Evolutionary conservation across 441 rosid species (phyloP).

Genomic region (Erodium moschatum): DNA sequence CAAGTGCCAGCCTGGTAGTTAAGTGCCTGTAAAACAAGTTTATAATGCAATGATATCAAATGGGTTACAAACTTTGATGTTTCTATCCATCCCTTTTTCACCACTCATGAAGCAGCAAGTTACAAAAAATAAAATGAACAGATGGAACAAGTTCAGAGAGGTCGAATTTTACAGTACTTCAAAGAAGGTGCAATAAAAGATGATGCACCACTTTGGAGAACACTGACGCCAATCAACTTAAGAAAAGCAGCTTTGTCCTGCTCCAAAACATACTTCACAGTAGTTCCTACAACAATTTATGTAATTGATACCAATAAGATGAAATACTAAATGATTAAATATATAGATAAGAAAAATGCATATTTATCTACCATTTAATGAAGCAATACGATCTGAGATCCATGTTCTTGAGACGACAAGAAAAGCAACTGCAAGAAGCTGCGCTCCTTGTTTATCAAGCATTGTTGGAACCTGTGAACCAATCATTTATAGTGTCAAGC

Average conservation of each 20-base stretch:
- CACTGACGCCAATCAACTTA: constrained; percentile 76
- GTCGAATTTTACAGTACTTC: constrained; percentile 36
- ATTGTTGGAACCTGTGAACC: constrained; percentile 69
- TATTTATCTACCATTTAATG: constrained; percentile 61
- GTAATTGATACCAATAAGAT: constrained; percentile 14
- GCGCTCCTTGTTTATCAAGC: constrained; percentile 92
- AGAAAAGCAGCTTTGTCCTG: constrained; percentile 84
- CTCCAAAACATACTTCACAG: constrained; percentile 93
- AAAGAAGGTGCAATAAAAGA: constrained; percentile 92
- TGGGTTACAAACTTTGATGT: background rate
- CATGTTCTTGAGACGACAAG: constrained; percentile 93
- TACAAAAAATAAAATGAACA: background rate
- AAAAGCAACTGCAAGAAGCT: constrained; percentile 72
- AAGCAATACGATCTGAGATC: constrained; percentile 98
- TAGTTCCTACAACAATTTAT: constrained; percentile 58
- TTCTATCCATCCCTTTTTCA: background rate
- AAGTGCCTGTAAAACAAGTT: constrained; percentile 52
- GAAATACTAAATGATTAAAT: constrained; percentile 17
- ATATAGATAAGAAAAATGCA: constrained; percentile 4
- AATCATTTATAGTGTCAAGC: constrained; percentile 13
- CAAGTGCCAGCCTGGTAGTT: constrained; percentile 80
- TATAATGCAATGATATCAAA: background rate
- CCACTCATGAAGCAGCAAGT: background rate
- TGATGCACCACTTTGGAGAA: constrained; percentile 93
- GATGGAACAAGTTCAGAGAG: background rate